Evolutionary conservation across 139 green algal genomes (phyloP), one percentile per base, ranked within the genome.

Genomic region (Penium margaritaceum): DNA sequence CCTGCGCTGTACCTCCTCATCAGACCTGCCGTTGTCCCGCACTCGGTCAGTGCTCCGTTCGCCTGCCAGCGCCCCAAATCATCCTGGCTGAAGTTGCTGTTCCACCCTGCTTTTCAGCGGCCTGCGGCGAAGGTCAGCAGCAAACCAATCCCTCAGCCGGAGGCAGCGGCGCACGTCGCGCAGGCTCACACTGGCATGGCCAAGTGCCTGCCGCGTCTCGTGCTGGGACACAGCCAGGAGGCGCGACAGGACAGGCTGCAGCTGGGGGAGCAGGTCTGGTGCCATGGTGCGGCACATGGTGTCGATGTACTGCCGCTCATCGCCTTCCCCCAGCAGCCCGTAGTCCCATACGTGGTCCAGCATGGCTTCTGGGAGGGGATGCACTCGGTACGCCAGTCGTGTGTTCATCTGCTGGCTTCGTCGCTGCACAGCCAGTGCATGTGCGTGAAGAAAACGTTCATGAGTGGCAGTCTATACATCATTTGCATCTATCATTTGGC

Each of bases 331-430:
- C 29, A 84, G 57, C 0, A 43, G 21, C 1, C 72, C 78, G 67
- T 72, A 84, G 67, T 84, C 78, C 71, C 71, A 81, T n/a, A 81
- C 72, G 55, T 75, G 58, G 36, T 73, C 58, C 53, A 84, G 55
- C 64, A 81, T n/a, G 5, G 65, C 43, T 30, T 84, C 78, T 27
- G 78, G 78, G 27, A 81, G 73, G 24, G 72, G 72, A 5, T 81
- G 55, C 17, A 84, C 78, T 2, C 46, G 51, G 47, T 84, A 84
- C 38, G 73, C 72, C n/a, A 83, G 58, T 24, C 61, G 24, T 3
- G 32, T 36, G 30, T 65, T 12, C 32, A 37, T 7, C 32, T 12
- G 32, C 30, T 14, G 9, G 32, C 30, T 43, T 12, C 14, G 33
- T 62, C n/a, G 7, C 51, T 55, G 32, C n/a, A n/a, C n/a, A n/a